Conservation (phyloP, 2,329 filamentous ascomycete species). For the Sclerotinia spermophila region DNA sequence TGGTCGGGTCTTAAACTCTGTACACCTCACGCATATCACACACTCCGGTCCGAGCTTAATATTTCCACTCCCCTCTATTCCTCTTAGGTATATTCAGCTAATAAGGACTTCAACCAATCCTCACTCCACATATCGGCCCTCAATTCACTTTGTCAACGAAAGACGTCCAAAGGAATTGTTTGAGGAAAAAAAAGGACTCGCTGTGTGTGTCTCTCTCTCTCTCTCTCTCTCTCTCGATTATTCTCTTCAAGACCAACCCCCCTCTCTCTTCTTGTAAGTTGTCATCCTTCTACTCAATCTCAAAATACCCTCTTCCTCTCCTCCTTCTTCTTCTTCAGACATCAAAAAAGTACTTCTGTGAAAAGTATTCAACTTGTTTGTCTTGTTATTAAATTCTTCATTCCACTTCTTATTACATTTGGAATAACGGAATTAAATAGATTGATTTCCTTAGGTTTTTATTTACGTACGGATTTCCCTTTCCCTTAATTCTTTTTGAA, state of each 20-base stretch:
- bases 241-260: background rate
- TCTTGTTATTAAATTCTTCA: background rate
- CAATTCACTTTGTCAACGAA: background rate
- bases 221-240: background rate
- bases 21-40: background rate
- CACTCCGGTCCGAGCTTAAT: background rate
- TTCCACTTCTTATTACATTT: background rate
- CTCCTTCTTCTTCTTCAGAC: background rate
- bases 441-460: background rate
- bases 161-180: background rate
- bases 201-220: background rate
- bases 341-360: background rate
- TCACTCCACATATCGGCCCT: constrained; percentile 1
- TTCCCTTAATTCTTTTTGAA: background rate
- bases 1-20: no score
- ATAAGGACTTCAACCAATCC: background rate
- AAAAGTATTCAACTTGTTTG: background rate
- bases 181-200: background rate
- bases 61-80: background rate
- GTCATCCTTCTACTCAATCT: background rate
- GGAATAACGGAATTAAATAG: background rate
- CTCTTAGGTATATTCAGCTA: background rate
- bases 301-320: constrained; percentile 4
- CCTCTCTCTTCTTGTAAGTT: background rate
- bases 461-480: constrained; percentile 9